Evolutionary conservation across 129 eudicot genomes (phyloP), one percentile per base, ranked within the genome.

Genomic region (Escallonia rubra): DNA sequence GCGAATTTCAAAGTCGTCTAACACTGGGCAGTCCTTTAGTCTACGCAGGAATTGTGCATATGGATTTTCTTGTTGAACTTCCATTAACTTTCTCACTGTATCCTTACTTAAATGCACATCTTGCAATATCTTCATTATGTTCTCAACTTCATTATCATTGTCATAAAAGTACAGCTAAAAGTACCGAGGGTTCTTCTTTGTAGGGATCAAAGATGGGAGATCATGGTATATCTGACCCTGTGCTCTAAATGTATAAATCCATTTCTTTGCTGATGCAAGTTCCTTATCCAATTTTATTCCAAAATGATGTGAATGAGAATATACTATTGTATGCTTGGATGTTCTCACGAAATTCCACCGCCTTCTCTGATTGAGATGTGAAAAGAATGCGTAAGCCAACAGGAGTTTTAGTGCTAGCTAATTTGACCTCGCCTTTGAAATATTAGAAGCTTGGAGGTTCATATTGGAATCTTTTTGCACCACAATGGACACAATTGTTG

Each of bases 261-360:
- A 1, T 14, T 23, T 63, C 4, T 13, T 63, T 43, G 7, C 43
- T 3, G 40, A 43, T 43, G 53, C 39, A 63, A 63, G 51, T 13
- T 63, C 67, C 14, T 63, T 63, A 44, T 63, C 53, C 40, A 63
- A 45, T 12, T 43, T 43, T 3, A 63, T 8, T 3, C 53, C 67
- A 44, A 63, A 23, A 44, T 13, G 54, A 63, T n/a, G 53, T 63
- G 23, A 63, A 63, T 3, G 53, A 43, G 11, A 63, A 63, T 3
- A 43, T 63, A 8, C 54, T 63, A 63, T 63, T 43, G 15, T 42
- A 63, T 5, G 67, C 54, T 5, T 34, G 67, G 43, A 63, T 63
- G 11, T 63, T 43, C 7, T 13, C 43, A 0, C 14, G 52, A 45
- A 63, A 63, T 9, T 63, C 53, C 6, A 0, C 43, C 2, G 67